These are phyloP conservation scores for Platanthera zijinensis DNA, from an alignment of 106 monocot genomes.

Conservation along the genomic window DNA sequence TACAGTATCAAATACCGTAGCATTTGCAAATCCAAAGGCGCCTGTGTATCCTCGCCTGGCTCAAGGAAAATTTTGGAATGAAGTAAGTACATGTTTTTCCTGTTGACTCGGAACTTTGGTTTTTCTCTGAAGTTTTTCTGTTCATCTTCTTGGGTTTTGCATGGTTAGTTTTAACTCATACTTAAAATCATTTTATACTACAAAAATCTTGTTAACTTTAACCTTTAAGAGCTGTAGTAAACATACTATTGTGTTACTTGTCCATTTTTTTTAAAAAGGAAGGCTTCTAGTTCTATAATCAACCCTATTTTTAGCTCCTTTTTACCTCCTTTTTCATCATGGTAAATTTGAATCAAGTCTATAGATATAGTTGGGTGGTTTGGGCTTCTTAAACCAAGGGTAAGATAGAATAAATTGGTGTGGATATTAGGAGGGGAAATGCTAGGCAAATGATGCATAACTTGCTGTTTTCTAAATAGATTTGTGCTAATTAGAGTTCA, in stretches of 20 bases:
- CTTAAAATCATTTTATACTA: neutral
- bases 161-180: neutral
- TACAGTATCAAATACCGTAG: constrained; percentile 56
- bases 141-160: neutral
- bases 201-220: neutral
- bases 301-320: neutral
- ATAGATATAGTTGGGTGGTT: neutral
- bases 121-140: neutral
- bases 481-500: neutral
- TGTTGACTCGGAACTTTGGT: neutral
- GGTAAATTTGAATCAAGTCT: neutral
- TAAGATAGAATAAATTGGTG: neutral
- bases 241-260: neutral
- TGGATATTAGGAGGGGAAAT: neutral
- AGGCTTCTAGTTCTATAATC: neutral
- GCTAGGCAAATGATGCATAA: neutral
- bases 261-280: neutral
- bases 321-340: neutral
- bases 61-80: constrained; percentile 95
- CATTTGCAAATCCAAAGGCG: constrained; percentile 83
- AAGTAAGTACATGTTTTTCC: constrained; percentile 40
- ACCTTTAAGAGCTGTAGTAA: neutral
- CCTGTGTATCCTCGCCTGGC: constrained; percentile 90
- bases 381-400: neutral
- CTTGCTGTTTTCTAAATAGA: neutral